Evolutionary conservation across 192 early-diverging fungal species (phyloP).

Genomic region (Paraglomus occultum): DNA sequence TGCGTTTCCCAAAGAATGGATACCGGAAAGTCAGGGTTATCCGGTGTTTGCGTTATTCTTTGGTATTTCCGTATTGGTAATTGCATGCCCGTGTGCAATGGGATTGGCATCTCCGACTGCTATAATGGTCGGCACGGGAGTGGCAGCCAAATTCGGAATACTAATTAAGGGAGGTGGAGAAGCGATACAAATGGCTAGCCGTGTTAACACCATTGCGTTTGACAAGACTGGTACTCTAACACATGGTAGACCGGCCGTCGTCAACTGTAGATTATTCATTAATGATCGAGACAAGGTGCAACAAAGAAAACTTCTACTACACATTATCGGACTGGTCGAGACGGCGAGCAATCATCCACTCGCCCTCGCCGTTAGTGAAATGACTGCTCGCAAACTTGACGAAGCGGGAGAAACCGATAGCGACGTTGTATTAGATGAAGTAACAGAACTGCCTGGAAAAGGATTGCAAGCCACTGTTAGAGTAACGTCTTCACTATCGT

Average conservation of each 20-base stretch:
- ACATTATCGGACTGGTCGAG: constrained; percentile 50
- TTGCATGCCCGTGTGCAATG: constrained; percentile 72
- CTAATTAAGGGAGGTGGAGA: constrained; percentile 74
- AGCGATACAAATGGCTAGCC: constrained; percentile 65
- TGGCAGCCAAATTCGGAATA: constrained; percentile 62
- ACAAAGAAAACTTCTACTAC: constrained; percentile 11
- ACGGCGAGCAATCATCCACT: constrained; percentile 69
- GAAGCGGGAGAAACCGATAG: constrained; percentile 6
- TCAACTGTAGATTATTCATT: not conserved
- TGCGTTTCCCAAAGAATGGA: constrained; percentile 40
- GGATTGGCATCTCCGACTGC: constrained; percentile 71
- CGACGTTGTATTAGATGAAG: constrained; percentile 6
- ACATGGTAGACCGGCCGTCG: constrained; percentile 61
- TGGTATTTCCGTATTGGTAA: constrained; percentile 62
- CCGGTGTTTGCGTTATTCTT: constrained; percentile 53
- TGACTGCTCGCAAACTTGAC: not conserved
- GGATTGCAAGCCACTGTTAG: constrained; percentile 54
- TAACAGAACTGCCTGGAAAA: constrained; percentile 48
- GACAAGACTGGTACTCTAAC: constrained; percentile 89
- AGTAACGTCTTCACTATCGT: constrained; percentile 1
- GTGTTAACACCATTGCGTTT: constrained; percentile 64
- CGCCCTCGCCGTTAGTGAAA: constrained; percentile 53
- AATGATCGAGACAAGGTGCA: not conserved
- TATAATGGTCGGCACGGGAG: constrained; percentile 72
- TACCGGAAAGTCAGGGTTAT: constrained; percentile 45